These are phyloP conservation scores for Nakazawaea molendinolei DNA, from an alignment of 805 yeast genomes.

Conservation along the genomic window DNA sequence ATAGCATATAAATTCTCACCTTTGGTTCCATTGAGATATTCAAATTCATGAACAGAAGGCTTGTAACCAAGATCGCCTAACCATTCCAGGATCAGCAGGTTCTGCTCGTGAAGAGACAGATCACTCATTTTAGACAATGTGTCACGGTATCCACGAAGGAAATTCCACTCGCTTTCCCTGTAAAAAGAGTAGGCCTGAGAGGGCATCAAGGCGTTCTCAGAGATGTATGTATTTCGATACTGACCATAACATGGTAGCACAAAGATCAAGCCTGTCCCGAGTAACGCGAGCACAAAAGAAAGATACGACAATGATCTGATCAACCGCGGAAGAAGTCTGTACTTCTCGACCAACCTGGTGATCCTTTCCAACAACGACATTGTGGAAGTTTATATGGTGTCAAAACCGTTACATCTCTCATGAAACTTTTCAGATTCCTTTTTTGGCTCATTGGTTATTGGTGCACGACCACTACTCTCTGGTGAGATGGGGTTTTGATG, in stretches of 20 bases:
- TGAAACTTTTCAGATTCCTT: no score
- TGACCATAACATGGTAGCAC: slow-evolving; percentile 77
- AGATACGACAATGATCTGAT: slow-evolving; percentile 35
- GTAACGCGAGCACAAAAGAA: slow-evolving; percentile 33
- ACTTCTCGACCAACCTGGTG: slow-evolving; percentile 34
- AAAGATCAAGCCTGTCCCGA: slow-evolving; percentile 53
- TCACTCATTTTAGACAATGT: slow-evolving; percentile 38
- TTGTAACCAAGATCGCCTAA: slow-evolving; percentile 67
- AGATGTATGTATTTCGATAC: slow-evolving; percentile 74
- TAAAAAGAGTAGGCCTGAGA: slow-evolving; percentile 90
- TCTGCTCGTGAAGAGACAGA: slow-evolving; percentile 28
- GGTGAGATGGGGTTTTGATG: no score
- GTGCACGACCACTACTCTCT: no score
- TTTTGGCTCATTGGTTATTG: no score
- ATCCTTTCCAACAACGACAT: slow-evolving; percentile 43
- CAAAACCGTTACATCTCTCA: no score
- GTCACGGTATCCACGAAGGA: slow-evolving; percentile 75
- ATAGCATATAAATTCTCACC: slow-evolving; percentile 66
- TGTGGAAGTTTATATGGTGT: no score
- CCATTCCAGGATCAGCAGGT: slow-evolving; percentile 48
- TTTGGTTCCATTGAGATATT: slow-evolving; percentile 17
- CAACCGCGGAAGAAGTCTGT: slow-evolving; percentile 41
- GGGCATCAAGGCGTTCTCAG: slow-evolving; percentile 96
- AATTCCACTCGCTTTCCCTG: slow-evolving; percentile 92
- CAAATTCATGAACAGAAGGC: slow-evolving; percentile 40